phyloP scores from a whole-genome alignment of 768 basidiomycete genomes.

The Cubamyces lactineus region DNA sequence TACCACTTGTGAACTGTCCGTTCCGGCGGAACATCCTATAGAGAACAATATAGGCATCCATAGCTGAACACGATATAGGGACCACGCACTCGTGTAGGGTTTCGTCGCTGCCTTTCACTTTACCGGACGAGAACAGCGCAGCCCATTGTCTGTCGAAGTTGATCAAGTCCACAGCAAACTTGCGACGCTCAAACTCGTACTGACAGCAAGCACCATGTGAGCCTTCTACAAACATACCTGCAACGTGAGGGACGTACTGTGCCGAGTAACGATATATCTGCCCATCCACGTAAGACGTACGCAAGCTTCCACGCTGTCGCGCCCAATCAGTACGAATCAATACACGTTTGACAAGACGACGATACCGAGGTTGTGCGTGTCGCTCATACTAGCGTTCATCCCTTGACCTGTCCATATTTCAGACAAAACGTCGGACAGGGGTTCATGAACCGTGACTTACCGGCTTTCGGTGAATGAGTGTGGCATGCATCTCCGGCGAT shows the following conservation, averaged over 20 bases:
- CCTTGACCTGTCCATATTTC: constrained; percentile 41
- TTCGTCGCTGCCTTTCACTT: constrained; percentile 44
- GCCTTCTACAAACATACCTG: too few species aligned
- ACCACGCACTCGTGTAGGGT: constrained; percentile 47
- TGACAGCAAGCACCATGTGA: constrained; percentile 19
- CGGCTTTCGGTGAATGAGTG: constrained; percentile 49
- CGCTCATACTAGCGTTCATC: constrained; percentile 58
- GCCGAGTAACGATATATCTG: constrained; percentile 47
- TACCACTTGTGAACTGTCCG: constrained; percentile 50
- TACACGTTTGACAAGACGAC: not conserved
- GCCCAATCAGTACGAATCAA: not conserved
- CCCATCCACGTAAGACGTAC: constrained; percentile 51
- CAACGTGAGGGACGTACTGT: constrained; percentile 38
- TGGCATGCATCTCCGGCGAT: constrained; percentile 61
- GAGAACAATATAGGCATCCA: too few species aligned
- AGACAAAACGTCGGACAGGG: not conserved
- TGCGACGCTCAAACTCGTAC: constrained; percentile 60
- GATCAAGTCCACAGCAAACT: constrained; percentile 58
- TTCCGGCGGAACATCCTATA: constrained; percentile 48
- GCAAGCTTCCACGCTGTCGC: constrained; percentile 55
- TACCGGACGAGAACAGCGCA: constrained; percentile 52
- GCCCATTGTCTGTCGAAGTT: constrained; percentile 56
- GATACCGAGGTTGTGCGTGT: constrained; percentile 53
- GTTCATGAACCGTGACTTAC: constrained; percentile 23
- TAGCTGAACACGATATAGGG: too few species aligned